Evolutionary conservation across 2,329 filamentous ascomycete species (phyloP).

Genomic region (Aspergillus felis): DNA sequence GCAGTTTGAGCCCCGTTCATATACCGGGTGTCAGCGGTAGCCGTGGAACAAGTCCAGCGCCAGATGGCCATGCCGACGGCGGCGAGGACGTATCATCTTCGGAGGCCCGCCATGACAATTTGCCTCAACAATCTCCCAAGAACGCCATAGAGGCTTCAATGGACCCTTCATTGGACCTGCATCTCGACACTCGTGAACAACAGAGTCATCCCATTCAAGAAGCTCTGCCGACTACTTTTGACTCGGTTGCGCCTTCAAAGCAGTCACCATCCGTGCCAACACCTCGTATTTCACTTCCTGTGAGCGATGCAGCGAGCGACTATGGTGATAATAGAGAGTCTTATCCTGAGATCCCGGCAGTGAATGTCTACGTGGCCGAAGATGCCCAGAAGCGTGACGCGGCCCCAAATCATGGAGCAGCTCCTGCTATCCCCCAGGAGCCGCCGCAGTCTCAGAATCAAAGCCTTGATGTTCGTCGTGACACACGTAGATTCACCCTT

Average conservation of each 20-base stretch:
- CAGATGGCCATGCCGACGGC: not conserved
- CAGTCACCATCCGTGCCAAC: slow-evolving; percentile 18
- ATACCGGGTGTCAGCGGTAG: slow-evolving; percentile 10
- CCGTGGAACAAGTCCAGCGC: slow-evolving; percentile 6
- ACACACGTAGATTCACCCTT: slow-evolving; percentile 53
- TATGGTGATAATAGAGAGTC: slow-evolving; percentile 54
- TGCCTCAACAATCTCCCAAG: not conserved
- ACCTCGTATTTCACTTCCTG: slow-evolving; percentile 38
- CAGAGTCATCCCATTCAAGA: slow-evolving; percentile 21
- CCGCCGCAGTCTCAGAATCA: slow-evolving; percentile 18
- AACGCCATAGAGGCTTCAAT: slow-evolving; percentile 8
- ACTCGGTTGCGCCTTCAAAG: slow-evolving; percentile 9
- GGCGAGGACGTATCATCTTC: not conserved
- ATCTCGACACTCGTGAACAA: slow-evolving; percentile 18
- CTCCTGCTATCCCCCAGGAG: slow-evolving; percentile 23
- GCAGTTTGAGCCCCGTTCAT: slow-evolving; percentile 17
- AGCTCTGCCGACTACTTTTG: slow-evolving; percentile 10
- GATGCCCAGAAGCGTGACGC: slow-evolving; percentile 16
- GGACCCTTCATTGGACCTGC: slow-evolving; percentile 13
- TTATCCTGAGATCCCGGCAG: slow-evolving; percentile 40
- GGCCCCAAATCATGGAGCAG: slow-evolving; percentile 9
- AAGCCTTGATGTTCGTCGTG: slow-evolving; percentile 29
- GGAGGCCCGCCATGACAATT: not conserved
- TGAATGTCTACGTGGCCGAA: slow-evolving; percentile 27
- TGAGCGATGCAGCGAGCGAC: slow-evolving; percentile 50